Evolutionary conservation across 225 moss, liverwort and hornwort species (phyloP), one percentile per base, ranked within the genome.

Genomic region (Neckera pumila): DNA sequence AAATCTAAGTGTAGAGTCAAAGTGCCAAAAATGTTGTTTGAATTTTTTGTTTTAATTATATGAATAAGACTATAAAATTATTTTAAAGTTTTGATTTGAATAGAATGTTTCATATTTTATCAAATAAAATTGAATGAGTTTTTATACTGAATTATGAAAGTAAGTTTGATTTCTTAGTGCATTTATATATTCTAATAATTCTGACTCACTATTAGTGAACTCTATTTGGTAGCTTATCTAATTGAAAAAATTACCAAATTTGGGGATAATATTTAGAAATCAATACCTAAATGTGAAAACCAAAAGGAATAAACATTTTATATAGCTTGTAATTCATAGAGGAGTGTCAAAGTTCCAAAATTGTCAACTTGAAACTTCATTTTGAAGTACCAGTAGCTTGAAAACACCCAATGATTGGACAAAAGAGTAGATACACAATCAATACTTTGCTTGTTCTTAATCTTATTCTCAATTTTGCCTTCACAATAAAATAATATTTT

Each of bases 191-290:
- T 54, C 16, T 54, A 7, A 54, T 7, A 54, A 54, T 7, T 54
- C 18, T 54, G 54, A 54, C 54, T 54, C 54, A 54, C 54, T 7
- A 34, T 34, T 36, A 42, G 22, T 14, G 5, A 9, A 34, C 6
- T 51, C 14, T 0, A 1, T 51, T 33, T 34, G 13, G 3, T 76
- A 76, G 34, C 0, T 51, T 34, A 0, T 0, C 12, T 3, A 20
- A 21, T 76, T 51, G 8, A 1, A 20, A 51, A 20, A 49, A 51
- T 8, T 49, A 54, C 0, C 22, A 53, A 76, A 22, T 76, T 33
- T 34, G 0, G 1, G 0, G 2, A 2, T 1, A 34, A 34, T 0
- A 21, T 53, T 8, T 22, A 14, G 2, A 34, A 53, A 22, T 3
- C 8, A 10, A 34, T 36, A n/a, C 0, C 0, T 23, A 6, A 54